Evolutionary conservation across 495 filamentous ascomycete genomes (phyloP).

Genomic region (Aspergillus baeticus): DNA sequence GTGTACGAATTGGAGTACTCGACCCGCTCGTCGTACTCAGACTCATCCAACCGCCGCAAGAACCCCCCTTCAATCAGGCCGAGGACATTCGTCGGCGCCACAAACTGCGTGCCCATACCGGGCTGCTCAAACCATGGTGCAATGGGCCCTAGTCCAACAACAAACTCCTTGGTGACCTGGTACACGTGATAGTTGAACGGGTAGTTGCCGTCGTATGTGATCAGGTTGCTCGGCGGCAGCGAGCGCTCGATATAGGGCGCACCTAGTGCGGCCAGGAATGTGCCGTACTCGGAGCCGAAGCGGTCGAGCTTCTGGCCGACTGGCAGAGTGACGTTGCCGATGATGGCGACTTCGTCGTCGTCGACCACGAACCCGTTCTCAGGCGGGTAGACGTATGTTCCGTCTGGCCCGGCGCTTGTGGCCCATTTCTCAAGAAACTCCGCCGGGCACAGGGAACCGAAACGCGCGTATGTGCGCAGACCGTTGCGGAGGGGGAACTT

Average conservation of each 20-base stretch:
- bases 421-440: constrained; percentile 49
- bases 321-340: constrained; percentile 43
- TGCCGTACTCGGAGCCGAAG: constrained; percentile 50
- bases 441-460: constrained; percentile 47
- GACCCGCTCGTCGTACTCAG: constrained; percentile 11
- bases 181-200: constrained; percentile 59
- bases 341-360: constrained; percentile 32
- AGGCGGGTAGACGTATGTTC: constrained; percentile 43
- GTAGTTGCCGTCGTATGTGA: constrained; percentile 35
- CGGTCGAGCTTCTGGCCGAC: constrained; percentile 52
- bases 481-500: constrained; percentile 36
- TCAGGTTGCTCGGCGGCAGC: constrained; percentile 51
- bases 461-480: constrained; percentile 43
- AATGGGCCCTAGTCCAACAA: constrained; percentile 48
- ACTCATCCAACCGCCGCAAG: constrained; percentile 15
- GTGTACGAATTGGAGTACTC: constrained; percentile 15
- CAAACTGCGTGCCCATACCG: constrained; percentile 53
- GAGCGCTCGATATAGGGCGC: constrained; percentile 53
- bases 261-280: constrained; percentile 44
- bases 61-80: constrained; percentile 25
- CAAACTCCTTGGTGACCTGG: constrained; percentile 42
- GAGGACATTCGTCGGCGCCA: constrained; percentile 19
- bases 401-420: constrained; percentile 23
- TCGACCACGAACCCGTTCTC: constrained; percentile 43
- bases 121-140: constrained; percentile 59